Percentiles rank a stretch among this genome's conserved stretches.
These are phyloP conservation scores for Raddia guianensis DNA, from an alignment of 176 grass and related monocot genomes.

Conservation along the genomic window DNA sequence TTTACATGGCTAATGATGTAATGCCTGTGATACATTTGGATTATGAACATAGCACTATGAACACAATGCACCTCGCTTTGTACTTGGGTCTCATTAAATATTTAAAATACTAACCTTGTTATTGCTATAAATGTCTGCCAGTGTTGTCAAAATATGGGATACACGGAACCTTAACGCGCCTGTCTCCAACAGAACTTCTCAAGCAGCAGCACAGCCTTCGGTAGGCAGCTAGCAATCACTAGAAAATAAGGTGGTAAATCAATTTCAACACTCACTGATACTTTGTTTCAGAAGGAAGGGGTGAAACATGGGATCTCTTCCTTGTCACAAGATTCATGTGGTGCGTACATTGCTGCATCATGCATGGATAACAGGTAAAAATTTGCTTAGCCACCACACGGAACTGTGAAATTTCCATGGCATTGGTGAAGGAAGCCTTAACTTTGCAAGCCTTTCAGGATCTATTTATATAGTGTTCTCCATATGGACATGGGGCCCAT, in stretches of 20 bases:
- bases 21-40: not conserved
- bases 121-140: slow-evolving; percentile 33
- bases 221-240: slow-evolving; percentile 39
- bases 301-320: slow-evolving; percentile 87
- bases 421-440: slow-evolving; percentile 3
- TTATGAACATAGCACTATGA: not conserved
- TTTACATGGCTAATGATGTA: not conserved
- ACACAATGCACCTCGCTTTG: slow-evolving; percentile 1
- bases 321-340: slow-evolving; percentile 83
- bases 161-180: slow-evolving; percentile 74
- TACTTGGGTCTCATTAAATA: not conserved
- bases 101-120: not conserved
- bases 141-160: slow-evolving; percentile 96
- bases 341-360: slow-evolving; percentile 72
- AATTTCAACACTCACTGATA: not conserved
- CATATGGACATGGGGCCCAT: slow-evolving; percentile 76
- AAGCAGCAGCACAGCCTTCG: slow-evolving; percentile 47
- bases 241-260: not conserved
- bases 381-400: not conserved
- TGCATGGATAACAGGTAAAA: slow-evolving; percentile 93
- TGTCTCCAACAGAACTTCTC: slow-evolving; percentile 53
- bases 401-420: not conserved
- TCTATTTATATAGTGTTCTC: slow-evolving; percentile 88
- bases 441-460: slow-evolving; percentile 53
- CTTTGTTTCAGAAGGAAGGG: slow-evolving; percentile 59